Evolutionary conservation across 1,284 basidiomycete species (phyloP), one percentile per base, ranked within the genome.

Genomic region (Cutaneotrichosporon cutaneum): DNA sequence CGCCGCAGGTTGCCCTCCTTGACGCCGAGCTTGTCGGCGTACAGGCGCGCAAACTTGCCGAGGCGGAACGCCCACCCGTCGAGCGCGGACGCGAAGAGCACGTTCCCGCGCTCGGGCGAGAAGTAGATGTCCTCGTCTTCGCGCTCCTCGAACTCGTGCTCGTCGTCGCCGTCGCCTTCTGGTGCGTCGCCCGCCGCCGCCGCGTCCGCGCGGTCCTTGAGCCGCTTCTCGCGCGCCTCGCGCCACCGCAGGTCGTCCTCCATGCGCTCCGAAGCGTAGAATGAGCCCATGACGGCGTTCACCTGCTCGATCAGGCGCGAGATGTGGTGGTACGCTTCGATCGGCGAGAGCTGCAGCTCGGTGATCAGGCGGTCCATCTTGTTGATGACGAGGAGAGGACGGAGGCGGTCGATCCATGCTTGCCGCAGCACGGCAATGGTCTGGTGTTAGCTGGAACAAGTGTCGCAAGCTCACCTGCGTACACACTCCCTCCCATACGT

Each of bases 111-210:
- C 72, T 95, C 90, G 0, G 96, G 96, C 2, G 94, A 91, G 72
- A 99, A 99, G 81, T 99, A 99, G 61, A 99, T 88, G 76, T 96
- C 94, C 76, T 95, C 92, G 73, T 99, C 96, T 72, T 98, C 94
- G 73, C 90, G 90, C 79, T 99, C 96, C 72, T 93, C 87, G 76
- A 89, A 96, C 42, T 73, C 75, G 24, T 86, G 85, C 21, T 73
- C 73, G 0, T 77, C 80, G 35, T 70, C 73, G 14, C 70, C 72
- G 24, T 70, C 74, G 21, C 48, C 48, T 27, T 50, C 56, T 1
- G 61, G 55, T 9, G 60, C 60, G 1, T 68, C 84, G 35, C 72
- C 67, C 14, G 69, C 69, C 75, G 81, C 57, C 32, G 53, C 67
- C 13, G 81, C 82, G 61, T 88, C 89, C 72, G 87, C 90, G 76